Conservation (phyloP, 2,329 filamentous ascomycete genomes). For the Xylariaceae sp. region DNA sequence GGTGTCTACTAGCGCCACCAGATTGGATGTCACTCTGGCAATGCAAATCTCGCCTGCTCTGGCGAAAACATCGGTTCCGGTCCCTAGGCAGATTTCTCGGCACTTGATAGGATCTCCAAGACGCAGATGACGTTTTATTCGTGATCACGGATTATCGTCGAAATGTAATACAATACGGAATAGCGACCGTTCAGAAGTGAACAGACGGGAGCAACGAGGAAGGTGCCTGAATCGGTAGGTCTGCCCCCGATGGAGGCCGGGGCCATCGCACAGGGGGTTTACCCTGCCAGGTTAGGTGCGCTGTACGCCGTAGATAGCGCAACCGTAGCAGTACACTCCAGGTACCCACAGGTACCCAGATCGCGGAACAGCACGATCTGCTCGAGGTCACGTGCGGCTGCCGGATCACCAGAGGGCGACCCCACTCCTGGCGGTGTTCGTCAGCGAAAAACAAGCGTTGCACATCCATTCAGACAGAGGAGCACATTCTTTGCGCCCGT, state of each 20-base stretch:
- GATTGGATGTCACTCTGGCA: not conserved
- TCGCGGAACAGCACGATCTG: too few relatives aligned
- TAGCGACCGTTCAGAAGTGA: too few relatives aligned
- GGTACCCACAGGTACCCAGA: too few relatives aligned
- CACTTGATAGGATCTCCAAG: too few relatives aligned
- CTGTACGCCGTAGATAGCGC: not conserved
- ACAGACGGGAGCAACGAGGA: too few relatives aligned
- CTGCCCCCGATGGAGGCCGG: too few relatives aligned
- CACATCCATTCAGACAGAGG: conserved; percentile 10
- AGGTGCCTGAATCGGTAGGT: too few relatives aligned
- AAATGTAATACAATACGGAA: too few relatives aligned
- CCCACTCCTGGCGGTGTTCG: not conserved
- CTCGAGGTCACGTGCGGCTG: not conserved
- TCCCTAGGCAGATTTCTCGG: not conserved
- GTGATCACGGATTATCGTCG: too few relatives aligned
- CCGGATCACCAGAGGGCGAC: not conserved
- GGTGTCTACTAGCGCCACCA: not conserved
- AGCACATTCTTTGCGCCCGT: conserved; percentile 10
- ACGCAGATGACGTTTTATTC: too few relatives aligned
- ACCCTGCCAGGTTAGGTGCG: too few relatives aligned
- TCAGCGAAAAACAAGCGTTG: conserved; percentile 2
- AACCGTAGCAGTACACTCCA: not conserved
- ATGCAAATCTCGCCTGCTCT: not conserved
- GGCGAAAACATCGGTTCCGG: not conserved
- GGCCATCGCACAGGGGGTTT: too few relatives aligned